These are phyloP conservation scores for Herpetomonas tarakana DNA, from an alignment of 208 protist genomes.

Conservation along the genomic window DNA sequence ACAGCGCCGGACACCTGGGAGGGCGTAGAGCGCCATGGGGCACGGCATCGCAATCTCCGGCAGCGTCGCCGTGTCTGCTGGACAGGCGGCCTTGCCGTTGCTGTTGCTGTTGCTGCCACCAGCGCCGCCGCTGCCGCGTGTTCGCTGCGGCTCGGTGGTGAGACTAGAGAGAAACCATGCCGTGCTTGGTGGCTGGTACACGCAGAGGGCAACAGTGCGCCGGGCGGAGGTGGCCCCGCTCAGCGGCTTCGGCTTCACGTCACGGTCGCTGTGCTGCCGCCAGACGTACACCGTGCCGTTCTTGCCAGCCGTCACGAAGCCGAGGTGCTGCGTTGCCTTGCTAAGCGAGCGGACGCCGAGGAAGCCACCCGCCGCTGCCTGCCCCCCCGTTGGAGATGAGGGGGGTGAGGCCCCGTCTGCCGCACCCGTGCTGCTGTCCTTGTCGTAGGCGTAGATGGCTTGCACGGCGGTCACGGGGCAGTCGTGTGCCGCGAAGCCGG, in stretches of 20 bases:
- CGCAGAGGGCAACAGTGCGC: slow-evolving; percentile 10
- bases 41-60: neutral
- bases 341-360: slow-evolving; percentile 8
- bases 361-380: neutral
- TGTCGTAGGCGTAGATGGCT: slow-evolving; percentile 20
- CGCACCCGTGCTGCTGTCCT: neutral
- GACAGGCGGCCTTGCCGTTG: neutral
- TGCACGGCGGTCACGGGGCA: slow-evolving; percentile 44
- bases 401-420: neutral
- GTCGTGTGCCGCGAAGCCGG: slow-evolving; percentile 73
- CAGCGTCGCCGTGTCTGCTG: neutral
- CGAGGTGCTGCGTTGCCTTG: slow-evolving; percentile 34
- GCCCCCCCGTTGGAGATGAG: neutral
- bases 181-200: slow-evolving; percentile 17
- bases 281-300: slow-evolving; percentile 64
- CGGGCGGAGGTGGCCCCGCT: slow-evolving; percentile 8
- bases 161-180: slow-evolving; percentile 12
- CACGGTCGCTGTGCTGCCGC: slow-evolving; percentile 18
- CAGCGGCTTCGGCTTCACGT: slow-evolving; percentile 10
- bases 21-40: neutral
- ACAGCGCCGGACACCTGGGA: neutral
- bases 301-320: slow-evolving; percentile 56
- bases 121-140: neutral
- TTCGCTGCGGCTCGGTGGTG: too few species aligned
- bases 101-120: neutral